Percentiles rank a stretch among this genome's conserved stretches.
Evolutionary conservation across 106 monocot species (phyloP).

Genomic region (Allium fistulosum): DNA sequence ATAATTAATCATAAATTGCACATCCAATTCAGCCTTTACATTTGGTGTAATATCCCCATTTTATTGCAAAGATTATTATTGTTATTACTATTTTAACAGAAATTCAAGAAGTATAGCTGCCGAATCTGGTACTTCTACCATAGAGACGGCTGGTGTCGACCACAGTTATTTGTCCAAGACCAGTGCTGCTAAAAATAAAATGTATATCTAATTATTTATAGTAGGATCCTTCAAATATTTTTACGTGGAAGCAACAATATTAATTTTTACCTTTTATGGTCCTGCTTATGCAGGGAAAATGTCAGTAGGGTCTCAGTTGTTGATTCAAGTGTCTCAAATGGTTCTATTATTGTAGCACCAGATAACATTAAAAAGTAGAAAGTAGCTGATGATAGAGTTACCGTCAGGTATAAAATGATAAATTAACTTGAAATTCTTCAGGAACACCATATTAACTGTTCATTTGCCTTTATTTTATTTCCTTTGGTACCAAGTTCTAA

Average conservation of each 20-base stretch:
- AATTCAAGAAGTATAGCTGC: constrained; percentile 14
- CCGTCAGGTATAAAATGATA: constrained; percentile 9
- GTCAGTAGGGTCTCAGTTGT: not conserved
- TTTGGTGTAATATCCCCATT: too few species aligned
- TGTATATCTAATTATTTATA: not conserved
- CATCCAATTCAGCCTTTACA: too few species aligned
- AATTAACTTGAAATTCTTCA: too few species aligned
- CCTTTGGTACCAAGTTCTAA: too few species aligned
- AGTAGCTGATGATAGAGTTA: not conserved
- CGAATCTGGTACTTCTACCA: constrained; percentile 29
- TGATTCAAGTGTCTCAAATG: constrained; percentile 4
- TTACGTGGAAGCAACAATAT: too few species aligned
- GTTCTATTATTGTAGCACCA: not conserved
- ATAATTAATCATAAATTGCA: too few species aligned
- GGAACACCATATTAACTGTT: too few species aligned
- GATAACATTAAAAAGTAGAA: constrained; percentile 1
- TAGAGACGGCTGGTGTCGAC: constrained; percentile 11
- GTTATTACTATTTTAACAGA: too few species aligned
- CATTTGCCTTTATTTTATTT: too few species aligned
- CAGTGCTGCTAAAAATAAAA: constrained; percentile 6
- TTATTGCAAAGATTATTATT: too few species aligned
- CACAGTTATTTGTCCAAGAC: constrained; percentile 7
- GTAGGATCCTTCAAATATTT: too few species aligned
- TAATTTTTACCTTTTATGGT: not conserved
- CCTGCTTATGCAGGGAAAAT: not conserved